phyloP scores from a whole-genome alignment of 1,139 yeast species.

The Wickerhamomyces sp. region DNA sequence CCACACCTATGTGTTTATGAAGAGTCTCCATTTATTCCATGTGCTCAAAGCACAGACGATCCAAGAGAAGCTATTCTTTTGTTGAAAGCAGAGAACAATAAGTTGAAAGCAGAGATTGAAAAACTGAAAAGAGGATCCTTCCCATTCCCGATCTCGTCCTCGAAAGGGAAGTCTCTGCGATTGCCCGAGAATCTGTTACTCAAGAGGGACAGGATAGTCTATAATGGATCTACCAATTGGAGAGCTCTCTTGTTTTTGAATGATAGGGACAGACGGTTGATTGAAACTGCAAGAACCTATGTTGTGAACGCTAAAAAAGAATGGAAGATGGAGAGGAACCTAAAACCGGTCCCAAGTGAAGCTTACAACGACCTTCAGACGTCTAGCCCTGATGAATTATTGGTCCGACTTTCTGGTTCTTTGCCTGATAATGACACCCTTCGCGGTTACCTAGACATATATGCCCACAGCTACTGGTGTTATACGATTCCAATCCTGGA shows the following conservation, averaged over 20 bases:
- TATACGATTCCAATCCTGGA: constrained; percentile 14
- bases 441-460: constrained; percentile 10
- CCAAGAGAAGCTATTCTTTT: constrained; percentile 10
- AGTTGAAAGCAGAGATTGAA: constrained; percentile 12
- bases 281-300: constrained; percentile 10
- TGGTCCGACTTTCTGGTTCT: constrained; percentile 14
- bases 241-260: constrained; percentile 13
- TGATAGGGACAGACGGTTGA: constrained; percentile 6
- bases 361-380: constrained; percentile 9
- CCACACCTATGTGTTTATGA: constrained; percentile 23
- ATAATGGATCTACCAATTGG: constrained; percentile 23
- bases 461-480: constrained; percentile 14
- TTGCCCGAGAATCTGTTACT: neutral
- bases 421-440: constrained; percentile 17
- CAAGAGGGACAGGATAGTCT: constrained; percentile 12
- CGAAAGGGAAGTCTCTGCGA: neutral
- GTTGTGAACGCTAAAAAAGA: constrained; percentile 17
- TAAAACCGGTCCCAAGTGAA: constrained; percentile 9
- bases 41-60: constrained; percentile 3
- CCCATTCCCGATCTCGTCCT: neutral
- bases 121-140: constrained; percentile 3
- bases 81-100: constrained; percentile 13
- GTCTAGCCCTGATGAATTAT: constrained; percentile 11
- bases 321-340: constrained; percentile 16
- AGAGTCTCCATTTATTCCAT: constrained; percentile 20